Evolutionary conservation across 148 eudicot species (phyloP), one percentile per base, ranked within the genome.

Genomic region (Rhododendron griersonianum): DNA sequence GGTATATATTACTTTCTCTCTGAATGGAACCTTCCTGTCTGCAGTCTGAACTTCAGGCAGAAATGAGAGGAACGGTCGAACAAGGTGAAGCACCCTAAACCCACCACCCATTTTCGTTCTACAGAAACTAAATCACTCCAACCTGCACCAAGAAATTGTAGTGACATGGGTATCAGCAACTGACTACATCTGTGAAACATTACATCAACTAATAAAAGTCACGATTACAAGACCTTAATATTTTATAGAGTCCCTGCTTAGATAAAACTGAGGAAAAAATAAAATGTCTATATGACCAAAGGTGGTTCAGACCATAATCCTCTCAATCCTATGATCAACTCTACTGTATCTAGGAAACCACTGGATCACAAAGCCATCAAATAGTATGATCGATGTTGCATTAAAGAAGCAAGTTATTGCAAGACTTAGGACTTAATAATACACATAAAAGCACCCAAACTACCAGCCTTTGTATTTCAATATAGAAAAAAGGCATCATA

Each of bases 1-100:
- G n/a, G 96, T 95, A 90, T 95, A 95, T 78, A 95, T 93, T 73
- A 95, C 95, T 90, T 94, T 95, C 88, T 94, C 98, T 88, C 95
- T 94, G 85, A 94, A 95, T 19, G 96, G 94, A 57, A 94, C 91
- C 87, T 94, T 95, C 87, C 96, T 87, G 87, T 95, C 95, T 3
- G 96, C 94, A 65, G 88, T 90, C 89, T 93, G 96, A 61, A 95
- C 98, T 89, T 95, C 98, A 0, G 95, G 98, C 85, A 93, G 88
- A 82, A 95, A 93, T 14, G 95, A 88, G 74, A 95, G 93, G 87
- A 95, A 95, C 14, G 98, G 98, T 78, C 95, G 89, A 23, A 95
- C 98, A 88, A 95, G 88, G 86, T 94, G 98, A 82, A 95, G 90
- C 67, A 94, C 94, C 83, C 98, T 92, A 84, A 95, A 95, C 57